Base-by-base conservation (phyloP, 129 eudicot species). In the Scalesia atractyloides region DNA sequence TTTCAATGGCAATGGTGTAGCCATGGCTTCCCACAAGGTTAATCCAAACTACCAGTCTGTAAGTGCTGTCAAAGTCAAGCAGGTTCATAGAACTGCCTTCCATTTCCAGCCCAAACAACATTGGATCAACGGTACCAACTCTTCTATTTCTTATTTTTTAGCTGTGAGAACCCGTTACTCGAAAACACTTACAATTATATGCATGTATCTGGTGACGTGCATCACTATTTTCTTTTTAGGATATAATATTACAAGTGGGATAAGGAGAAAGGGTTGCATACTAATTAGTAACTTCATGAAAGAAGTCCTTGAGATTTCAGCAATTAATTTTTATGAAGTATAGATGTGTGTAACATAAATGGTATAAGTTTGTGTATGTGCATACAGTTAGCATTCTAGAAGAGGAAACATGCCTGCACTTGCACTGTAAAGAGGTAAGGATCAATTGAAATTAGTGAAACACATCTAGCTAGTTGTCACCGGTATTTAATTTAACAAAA, bases 91-190 rank as follows among this genome's bases (percentile, higher is more conserved):
- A 66, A 86, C 96, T 64, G 84, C 83, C n/a, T 91, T 62, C 74
- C 97, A 91, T 64, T 91, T 88, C 64, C 97, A 88, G 43, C 97
- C 97, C 9, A 53, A 76, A 46, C 73, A 70, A 36, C 61, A 91
- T 50, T 91, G 97, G 97, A 88, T 91, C 59, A 91, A 91, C 49
- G 96, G 97, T 86, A 79, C 24, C 9, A 49, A n/a, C 4, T 17
- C 58, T 18, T 74, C 22, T 9, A 49, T 14, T 49, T 52, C 66
- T 22, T 65, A 11, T 22, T 19, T 19, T 11, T 20, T 12, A 17
- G 8, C 24, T 18, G 18, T 18, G 30, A 17, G 34, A 30, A 30
- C 34, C 34, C 34, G 34, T 30, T 30, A 30, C 34, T 30, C 4
- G 34, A 30, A 30, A 30, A 30, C 34, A 30, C 34, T 2, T 30